A percentile compares a stretch with the other conserved stretches of the same genome.
Conservation (phyloP, 768 basidiomycete genomes). For the Lactarius indigo region DNA sequence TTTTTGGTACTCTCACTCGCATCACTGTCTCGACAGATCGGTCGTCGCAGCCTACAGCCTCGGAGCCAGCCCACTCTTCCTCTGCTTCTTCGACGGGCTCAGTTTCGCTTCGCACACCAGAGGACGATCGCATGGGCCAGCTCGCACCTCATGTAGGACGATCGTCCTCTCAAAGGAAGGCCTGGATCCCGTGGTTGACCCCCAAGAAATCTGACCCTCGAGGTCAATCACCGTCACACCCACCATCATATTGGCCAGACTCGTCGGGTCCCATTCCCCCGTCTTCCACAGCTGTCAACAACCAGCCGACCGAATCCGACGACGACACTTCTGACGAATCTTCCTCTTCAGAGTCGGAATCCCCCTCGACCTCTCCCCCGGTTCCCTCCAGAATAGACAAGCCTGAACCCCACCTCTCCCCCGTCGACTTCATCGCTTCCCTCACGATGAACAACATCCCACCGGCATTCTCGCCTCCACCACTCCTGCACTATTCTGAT, state of each 20-base stretch:
- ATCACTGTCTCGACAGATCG: conserved; percentile 33
- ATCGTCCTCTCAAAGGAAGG: conserved; percentile 34
- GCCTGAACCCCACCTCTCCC: conserved; percentile 29
- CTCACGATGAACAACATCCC: conserved; percentile 46
- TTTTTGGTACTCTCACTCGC: conserved; percentile 19
- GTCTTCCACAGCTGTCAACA: background rate
- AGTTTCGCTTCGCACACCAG: conserved; percentile 50
- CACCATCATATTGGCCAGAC: conserved; percentile 6
- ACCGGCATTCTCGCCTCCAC: conserved; percentile 38
- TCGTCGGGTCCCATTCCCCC: conserved; percentile 2
- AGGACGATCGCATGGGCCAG: conserved; percentile 42
- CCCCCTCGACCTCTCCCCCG: conserved; percentile 21
- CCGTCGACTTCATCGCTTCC: conserved; percentile 37
- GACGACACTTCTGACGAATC: conserved; percentile 26
- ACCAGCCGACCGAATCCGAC: conserved; percentile 17
- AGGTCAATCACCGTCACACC: background rate
- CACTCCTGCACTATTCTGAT: conserved; percentile 40
- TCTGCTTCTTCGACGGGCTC: conserved; percentile 56
- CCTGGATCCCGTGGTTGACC: conserved; percentile 58
- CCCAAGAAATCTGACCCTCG: conserved; percentile 29
- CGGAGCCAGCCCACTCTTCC: conserved; percentile 46
- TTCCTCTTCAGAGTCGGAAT: conserved; percentile 28
- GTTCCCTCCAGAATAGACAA: background rate
- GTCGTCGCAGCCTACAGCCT: conserved; percentile 22
- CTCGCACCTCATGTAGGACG: conserved; percentile 30